phyloP scores from a whole-genome alignment of 495 filamentous ascomycete genomes.

The Aspergillus carlsbadensis region DNA sequence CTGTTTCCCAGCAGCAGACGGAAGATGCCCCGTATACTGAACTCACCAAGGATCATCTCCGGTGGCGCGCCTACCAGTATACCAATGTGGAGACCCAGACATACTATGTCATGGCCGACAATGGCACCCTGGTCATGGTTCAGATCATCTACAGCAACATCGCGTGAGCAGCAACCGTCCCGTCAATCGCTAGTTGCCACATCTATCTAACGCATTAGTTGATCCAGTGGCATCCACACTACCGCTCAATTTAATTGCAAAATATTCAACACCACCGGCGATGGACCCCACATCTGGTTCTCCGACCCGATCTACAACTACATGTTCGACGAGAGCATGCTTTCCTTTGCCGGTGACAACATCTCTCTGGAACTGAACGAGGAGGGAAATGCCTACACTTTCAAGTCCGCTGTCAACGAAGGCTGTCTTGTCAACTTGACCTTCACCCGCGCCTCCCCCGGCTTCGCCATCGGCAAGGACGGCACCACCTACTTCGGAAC shows the following conservation, averaged over 20 bases:
- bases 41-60: slow-evolving; percentile 70
- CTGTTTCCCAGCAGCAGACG: slow-evolving; percentile 79
- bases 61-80: slow-evolving; percentile 76
- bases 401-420: slow-evolving; percentile 82
- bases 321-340: slow-evolving; percentile 81
- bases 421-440: slow-evolving; percentile 79
- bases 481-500: slow-evolving; percentile 85
- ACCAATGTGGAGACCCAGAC: slow-evolving; percentile 95
- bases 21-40: slow-evolving; percentile 78
- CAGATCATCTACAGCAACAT: slow-evolving; percentile 99
- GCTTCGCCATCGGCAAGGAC: slow-evolving; percentile 82
- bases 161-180: slow-evolving; percentile 59
- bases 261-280: slow-evolving; percentile 75
- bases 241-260: slow-evolving; percentile 92
- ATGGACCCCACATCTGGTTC: slow-evolving; percentile 70
- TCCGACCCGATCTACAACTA: slow-evolving; percentile 71
- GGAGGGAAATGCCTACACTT: slow-evolving; percentile 73
- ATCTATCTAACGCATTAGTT: slow-evolving; percentile 3
- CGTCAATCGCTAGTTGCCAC: background rate
- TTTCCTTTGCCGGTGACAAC: slow-evolving; percentile 79
- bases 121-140: slow-evolving; percentile 70
- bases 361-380: slow-evolving; percentile 79
- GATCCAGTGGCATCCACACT: slow-evolving; percentile 74
- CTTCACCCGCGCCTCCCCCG: slow-evolving; percentile 71
- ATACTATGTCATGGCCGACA: slow-evolving; percentile 85